Base-by-base conservation (phyloP, 306 rosid species). In the Malus fusca region DNA sequence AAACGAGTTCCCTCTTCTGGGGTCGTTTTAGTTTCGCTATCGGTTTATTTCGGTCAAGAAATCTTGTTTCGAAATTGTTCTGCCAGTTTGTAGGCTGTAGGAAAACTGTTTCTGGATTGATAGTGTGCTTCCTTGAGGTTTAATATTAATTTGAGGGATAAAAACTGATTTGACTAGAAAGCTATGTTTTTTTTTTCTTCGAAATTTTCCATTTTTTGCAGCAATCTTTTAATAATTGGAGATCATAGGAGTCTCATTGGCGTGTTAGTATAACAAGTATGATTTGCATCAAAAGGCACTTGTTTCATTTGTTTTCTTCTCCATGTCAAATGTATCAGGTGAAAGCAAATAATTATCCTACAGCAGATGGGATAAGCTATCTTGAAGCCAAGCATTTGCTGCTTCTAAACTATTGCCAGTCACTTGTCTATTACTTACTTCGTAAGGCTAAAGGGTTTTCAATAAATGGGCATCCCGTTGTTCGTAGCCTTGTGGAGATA, bases 341-440 rank as follows among this genome's bases (percentile, higher is more conserved):
- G 78, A 92, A 84, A 80, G 87, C 77, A 66, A 85, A 81, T 79
- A 84, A 90, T 68, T 82, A 84, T 60, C 89, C 90, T 8, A 89
- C 96, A 9, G 81, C 86, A 15, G 92, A 89, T 68, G 99, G 98
- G 68, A 87, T 95, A 60, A 88, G 92, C 78, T 95, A 90, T 81
- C 96, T 95, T 51, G 99, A 95, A 82, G 91, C 96, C 63, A 95
- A 95, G 78, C 84, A 95, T 81, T 76, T 89, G 35, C 79, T 95
- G 76, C 99, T 95, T 69, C 82, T 95, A 65, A 80, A 85, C 62
- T 90, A 95, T 84, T 95, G 96, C 68, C 91, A 87, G 83, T 90
- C 97, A 76, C 89, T 95, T 73, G 97, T 95, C 59, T 89, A 89
- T 80, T 90, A 95, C 80, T 77, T 95, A 78, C 92, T 90, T 79